Evolutionary conservation across 2,329 filamentous ascomycete genomes (phyloP).

Genomic region (Aureobasidium melanogenum): DNA sequence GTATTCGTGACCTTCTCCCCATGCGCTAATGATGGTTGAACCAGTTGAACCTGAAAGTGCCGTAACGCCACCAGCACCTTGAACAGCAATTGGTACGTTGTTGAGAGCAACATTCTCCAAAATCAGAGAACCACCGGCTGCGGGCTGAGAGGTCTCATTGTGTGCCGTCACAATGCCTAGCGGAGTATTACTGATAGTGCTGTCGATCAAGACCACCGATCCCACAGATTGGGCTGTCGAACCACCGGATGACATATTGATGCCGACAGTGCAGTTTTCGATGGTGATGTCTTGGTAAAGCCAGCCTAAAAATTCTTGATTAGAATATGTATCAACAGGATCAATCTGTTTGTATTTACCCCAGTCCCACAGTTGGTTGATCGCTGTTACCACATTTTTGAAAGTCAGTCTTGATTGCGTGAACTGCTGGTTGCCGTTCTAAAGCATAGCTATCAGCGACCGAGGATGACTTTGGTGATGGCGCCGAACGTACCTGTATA

Average conservation of each 20-base stretch:
- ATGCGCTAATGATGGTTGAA: slow-evolving; percentile 30
- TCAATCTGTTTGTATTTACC: slow-evolving; percentile 16
- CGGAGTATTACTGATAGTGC: slow-evolving; percentile 39
- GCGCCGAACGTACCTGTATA: slow-evolving; percentile 14
- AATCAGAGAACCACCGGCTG: slow-evolving; percentile 18
- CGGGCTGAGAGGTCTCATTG: slow-evolving; percentile 14
- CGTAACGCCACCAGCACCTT: slow-evolving; percentile 29
- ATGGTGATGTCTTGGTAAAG: slow-evolving; percentile 40
- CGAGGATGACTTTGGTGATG: no score
- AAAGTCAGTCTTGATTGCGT: slow-evolving; percentile 48
- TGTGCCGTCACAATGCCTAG: slow-evolving; percentile 44
- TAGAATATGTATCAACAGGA: slow-evolving; percentile 18
- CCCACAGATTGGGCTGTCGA: slow-evolving; percentile 39
- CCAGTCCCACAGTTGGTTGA: slow-evolving; percentile 53
- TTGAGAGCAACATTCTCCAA: slow-evolving; percentile 46
- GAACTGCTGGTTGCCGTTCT: slow-evolving; percentile 40
- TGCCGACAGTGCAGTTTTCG: slow-evolving; percentile 43
- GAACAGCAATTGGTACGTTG: slow-evolving; percentile 40
- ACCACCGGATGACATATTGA: slow-evolving; percentile 41
- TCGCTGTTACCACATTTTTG: slow-evolving; percentile 42
- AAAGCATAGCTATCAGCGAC: background rate
- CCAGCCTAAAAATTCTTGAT: slow-evolving; percentile 5
- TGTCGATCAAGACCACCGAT: slow-evolving; percentile 50
- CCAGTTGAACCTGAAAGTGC: slow-evolving; percentile 29
- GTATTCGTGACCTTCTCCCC: slow-evolving; percentile 38